Conservation (phyloP, 1,284 basidiomycete genomes). For the Mycosarcoma maydis region DNA sequence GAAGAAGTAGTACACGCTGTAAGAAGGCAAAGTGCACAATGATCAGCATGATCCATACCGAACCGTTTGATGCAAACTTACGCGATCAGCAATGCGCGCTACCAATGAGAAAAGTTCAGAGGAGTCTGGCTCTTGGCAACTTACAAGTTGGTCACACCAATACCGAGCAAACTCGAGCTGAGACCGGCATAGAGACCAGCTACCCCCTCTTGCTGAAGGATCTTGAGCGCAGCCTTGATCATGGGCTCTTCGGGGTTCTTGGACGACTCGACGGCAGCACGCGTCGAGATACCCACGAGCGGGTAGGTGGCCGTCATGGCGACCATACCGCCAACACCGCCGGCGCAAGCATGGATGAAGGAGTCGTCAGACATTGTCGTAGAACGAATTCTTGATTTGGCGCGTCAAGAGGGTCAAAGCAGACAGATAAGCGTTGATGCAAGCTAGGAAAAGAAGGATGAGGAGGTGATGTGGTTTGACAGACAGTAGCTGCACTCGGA, state of each 20-base stretch:
- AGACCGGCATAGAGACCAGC: constrained; percentile 88
- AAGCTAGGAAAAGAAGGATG: background rate
- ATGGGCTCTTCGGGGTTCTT: constrained; percentile 74
- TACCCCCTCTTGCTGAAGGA: constrained; percentile 85
- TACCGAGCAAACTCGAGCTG: constrained; percentile 84
- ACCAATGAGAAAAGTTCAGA: too few species aligned
- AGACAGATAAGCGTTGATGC: background rate
- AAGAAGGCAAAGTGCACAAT: too few species aligned
- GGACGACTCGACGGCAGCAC: constrained; percentile 89
- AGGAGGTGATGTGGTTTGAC: background rate
- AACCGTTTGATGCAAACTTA: too few species aligned
- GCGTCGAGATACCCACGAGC: constrained; percentile 88
- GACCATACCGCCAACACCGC: constrained; percentile 87
- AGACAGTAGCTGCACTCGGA: too few species aligned
- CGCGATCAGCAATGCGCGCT: background rate
- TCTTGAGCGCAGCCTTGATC: constrained; percentile 73
- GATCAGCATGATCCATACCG: too few species aligned
- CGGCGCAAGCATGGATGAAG: constrained; percentile 86
- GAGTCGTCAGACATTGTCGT: constrained; percentile 73
- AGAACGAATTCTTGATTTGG: too few species aligned
- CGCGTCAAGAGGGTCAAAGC: too few species aligned
- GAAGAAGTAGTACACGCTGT: constrained; percentile 68
- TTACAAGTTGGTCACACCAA: constrained; percentile 88
- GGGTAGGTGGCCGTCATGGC: constrained; percentile 70
- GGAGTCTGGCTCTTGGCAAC: too few species aligned